Percentiles rank a stretch among this genome's conserved stretches.
phyloP scores from a whole-genome alignment of 805 yeast genomes.

The Brettanomyces anomalus region DNA sequence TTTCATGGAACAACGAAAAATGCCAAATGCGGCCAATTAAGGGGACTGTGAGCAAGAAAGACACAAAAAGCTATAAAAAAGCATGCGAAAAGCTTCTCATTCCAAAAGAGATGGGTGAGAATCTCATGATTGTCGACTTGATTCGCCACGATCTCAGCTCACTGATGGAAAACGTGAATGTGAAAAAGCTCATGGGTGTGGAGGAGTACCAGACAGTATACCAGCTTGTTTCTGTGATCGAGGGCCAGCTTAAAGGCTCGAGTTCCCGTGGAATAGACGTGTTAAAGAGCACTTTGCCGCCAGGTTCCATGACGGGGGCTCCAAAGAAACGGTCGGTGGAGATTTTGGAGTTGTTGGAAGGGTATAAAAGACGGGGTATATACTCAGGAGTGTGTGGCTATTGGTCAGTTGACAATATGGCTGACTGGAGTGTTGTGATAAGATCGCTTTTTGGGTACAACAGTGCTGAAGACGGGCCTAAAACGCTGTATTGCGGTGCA shows the following conservation, averaged over 20 bases:
- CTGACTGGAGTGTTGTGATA: slow-evolving; percentile 95
- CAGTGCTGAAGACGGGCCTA: slow-evolving; percentile 26
- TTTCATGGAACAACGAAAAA: slow-evolving; percentile 56
- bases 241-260: slow-evolving; percentile 40
- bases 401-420: slow-evolving; percentile 79
- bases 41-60: slow-evolving; percentile 78
- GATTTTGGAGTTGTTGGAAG: slow-evolving; percentile 54
- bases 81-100: slow-evolving; percentile 65
- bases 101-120: slow-evolving; percentile 93
- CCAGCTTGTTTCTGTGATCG: slow-evolving; percentile 85
- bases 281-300: slow-evolving; percentile 74
- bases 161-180: slow-evolving; percentile 55
- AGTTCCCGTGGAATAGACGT: slow-evolving; percentile 67
- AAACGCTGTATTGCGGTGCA: slow-evolving; percentile 83
- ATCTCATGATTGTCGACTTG: slow-evolving; percentile 91
- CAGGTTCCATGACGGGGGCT: slow-evolving; percentile 99
- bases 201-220: slow-evolving; percentile 89
- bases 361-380: slow-evolving; percentile 59
- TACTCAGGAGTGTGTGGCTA: slow-evolving; percentile 95
- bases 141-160: slow-evolving; percentile 85
- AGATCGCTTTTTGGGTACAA: slow-evolving; percentile 70
- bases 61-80: slow-evolving; percentile 39
- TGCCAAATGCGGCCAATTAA: slow-evolving; percentile 92
- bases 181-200: slow-evolving; percentile 75
- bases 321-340: slow-evolving; percentile 93